Percentiles rank a stretch among this genome's conserved stretches.
phyloP scores from a whole-genome alignment of 2,329 filamentous ascomycete species.

The Mariannaea elegans region DNA sequence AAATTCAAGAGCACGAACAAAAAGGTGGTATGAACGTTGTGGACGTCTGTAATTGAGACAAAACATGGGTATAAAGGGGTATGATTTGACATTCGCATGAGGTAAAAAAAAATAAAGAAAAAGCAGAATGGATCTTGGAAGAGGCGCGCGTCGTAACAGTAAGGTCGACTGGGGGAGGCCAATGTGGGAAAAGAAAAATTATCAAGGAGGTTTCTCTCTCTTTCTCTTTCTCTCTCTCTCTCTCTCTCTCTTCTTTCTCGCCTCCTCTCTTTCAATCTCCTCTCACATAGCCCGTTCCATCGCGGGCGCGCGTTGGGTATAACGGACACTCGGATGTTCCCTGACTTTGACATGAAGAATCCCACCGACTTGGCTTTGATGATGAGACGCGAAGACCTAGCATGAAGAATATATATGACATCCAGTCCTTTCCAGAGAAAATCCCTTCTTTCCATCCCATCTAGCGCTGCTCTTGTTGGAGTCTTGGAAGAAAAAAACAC shows the following conservation, averaged over 20 bases:
- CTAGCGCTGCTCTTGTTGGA: slow-evolving; percentile 17
- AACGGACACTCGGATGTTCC: slow-evolving; percentile 22
- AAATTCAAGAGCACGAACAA: background rate
- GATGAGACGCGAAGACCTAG: slow-evolving; percentile 36
- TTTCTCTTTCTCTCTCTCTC: slow-evolving; percentile 28
- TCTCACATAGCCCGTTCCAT: slow-evolving; percentile 30
- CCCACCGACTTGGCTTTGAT: slow-evolving; percentile 36
- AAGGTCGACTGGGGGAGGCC: slow-evolving; percentile 30
- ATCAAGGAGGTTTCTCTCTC: slow-evolving; percentile 38
- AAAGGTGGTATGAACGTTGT: background rate
- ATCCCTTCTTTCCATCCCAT: slow-evolving; percentile 17
- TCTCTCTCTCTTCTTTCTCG: slow-evolving; percentile 28
- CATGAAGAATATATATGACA: slow-evolving; percentile 41
- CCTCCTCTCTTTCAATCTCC: slow-evolving; percentile 20
- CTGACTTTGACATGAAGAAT: slow-evolving; percentile 35
- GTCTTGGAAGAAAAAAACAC: slow-evolving; percentile 29
- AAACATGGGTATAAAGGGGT: slow-evolving; percentile 9
- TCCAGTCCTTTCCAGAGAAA: slow-evolving; percentile 21
- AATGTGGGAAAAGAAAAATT: slow-evolving; percentile 30
- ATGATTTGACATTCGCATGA: slow-evolving; percentile 22
- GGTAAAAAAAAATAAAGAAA: slow-evolving; percentile 2
- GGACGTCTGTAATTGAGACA: slow-evolving; percentile 13
- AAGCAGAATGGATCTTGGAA: slow-evolving; percentile 6
- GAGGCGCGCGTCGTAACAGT: slow-evolving; percentile 17
- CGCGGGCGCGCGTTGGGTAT: slow-evolving; percentile 22